Evolutionary conservation across 768 basidiomycete species (phyloP).

Genomic region (Pulveroboletus sp.): DNA sequence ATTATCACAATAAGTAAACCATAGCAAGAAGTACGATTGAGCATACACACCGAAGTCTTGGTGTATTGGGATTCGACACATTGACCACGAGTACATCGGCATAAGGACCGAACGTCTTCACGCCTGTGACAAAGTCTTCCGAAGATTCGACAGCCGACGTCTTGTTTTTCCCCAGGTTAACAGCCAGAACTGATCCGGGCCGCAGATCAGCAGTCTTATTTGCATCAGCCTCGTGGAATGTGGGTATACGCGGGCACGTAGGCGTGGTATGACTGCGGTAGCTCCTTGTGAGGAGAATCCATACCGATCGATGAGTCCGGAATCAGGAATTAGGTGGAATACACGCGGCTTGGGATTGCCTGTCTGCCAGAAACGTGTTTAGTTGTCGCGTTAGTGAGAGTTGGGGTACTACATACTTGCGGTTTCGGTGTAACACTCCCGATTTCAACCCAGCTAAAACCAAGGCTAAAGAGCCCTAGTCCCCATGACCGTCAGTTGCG

Average conservation of each 20-base stretch:
- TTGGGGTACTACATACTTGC: conserved; percentile 61
- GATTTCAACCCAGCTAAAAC: conserved; percentile 97
- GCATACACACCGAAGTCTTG: conserved; percentile 77
- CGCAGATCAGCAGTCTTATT: conserved; percentile 44
- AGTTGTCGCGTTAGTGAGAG: neutral
- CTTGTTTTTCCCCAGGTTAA: conserved; percentile 98
- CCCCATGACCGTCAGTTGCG: neutral
- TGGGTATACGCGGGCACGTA: conserved; percentile 72
- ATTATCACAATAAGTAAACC: neutral
- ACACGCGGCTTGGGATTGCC: conserved; percentile 93
- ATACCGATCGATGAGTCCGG: conserved; percentile 90
- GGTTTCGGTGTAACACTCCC: conserved; percentile 96
- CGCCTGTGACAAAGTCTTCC: conserved; percentile 84
- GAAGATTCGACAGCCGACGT: conserved; percentile 77
- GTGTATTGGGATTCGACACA: conserved; percentile 96
- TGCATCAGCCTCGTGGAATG: conserved; percentile 37
- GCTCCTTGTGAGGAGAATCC: conserved; percentile 98
- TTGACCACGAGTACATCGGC: conserved; percentile 95
- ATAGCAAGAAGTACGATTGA: neutral
- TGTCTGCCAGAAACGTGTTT: conserved; percentile 44
- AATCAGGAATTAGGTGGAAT: conserved; percentile 81
- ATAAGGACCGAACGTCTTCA: conserved; percentile 80
- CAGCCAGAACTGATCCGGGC: conserved; percentile 69
- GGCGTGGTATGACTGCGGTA: conserved; percentile 67
- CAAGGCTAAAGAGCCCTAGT: conserved; percentile 87